A percentile compares a stretch with the other conserved stretches of the same genome.
phyloP scores from a whole-genome alignment of 805 yeast species.

The Barnettozyma sucrosica region DNA sequence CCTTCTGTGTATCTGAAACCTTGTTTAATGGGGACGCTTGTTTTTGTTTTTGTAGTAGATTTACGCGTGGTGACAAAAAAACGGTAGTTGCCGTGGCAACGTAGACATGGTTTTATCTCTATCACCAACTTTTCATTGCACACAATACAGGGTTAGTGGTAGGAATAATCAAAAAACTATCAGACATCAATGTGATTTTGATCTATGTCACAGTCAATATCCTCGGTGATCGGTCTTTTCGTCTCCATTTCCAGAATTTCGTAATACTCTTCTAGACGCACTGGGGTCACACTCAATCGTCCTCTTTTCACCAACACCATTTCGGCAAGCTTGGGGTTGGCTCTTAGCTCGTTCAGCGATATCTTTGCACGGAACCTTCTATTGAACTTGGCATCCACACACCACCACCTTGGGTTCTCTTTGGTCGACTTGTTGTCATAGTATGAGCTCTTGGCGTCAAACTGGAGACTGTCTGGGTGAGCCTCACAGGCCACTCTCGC shows the following conservation, averaged over 20 bases:
- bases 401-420: slow-evolving; percentile 50
- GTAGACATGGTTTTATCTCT: slow-evolving; percentile 4
- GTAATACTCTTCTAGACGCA: slow-evolving; percentile 37
- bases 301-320: slow-evolving; percentile 44
- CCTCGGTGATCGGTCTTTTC: slow-evolving; percentile 22
- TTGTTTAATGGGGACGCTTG: not conserved
- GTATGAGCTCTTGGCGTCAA: slow-evolving; percentile 38
- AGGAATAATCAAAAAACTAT: not conserved
- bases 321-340: slow-evolving; percentile 29
- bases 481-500: slow-evolving; percentile 32
- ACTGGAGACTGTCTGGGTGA: slow-evolving; percentile 36
- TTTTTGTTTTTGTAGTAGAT: slow-evolving; percentile 1
- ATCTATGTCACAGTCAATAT: slow-evolving; percentile 30
- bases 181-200: slow-evolving; percentile 13
- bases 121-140: too few species aligned
- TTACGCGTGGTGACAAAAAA: slow-evolving; percentile 8
- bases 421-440: slow-evolving; percentile 41
- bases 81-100: too few species aligned
- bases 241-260: slow-evolving; percentile 33
- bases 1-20: not conserved
- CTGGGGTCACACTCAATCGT: slow-evolving; percentile 47
- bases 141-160: too few species aligned
- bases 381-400: slow-evolving; percentile 43
- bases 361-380: slow-evolving; percentile 39
- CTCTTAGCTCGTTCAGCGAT: slow-evolving; percentile 35